Percentiles rank a stretch among this genome's conserved stretches.
phyloP scores from a whole-genome alignment of 192 early-diverging fungal species.

The Coemansia sp. region DNA sequence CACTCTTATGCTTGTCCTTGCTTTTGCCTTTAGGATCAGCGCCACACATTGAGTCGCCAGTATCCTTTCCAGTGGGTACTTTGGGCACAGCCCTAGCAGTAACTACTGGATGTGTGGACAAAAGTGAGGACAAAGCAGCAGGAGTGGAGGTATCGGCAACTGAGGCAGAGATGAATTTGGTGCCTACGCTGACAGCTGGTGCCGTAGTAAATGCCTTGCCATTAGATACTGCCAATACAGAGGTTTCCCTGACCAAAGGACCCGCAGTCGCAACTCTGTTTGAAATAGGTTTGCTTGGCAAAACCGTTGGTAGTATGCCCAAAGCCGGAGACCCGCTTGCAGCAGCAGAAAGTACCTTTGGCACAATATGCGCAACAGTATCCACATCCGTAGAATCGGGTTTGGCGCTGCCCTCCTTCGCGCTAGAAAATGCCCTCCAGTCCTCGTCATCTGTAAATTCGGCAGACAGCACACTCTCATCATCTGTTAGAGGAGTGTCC shows the following conservation, averaged over 20 bases:
- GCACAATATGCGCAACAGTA: background rate
- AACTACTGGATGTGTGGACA: background rate
- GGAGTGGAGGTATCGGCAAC: too few relatives aligned
- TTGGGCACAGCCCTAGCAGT: background rate
- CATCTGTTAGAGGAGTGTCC: too few relatives aligned
- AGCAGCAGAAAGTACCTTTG: background rate
- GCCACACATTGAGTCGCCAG: slow-evolving; percentile 11
- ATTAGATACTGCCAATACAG: background rate
- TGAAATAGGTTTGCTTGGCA: background rate
- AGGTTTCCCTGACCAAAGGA: background rate
- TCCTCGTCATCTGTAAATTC: too few relatives aligned
- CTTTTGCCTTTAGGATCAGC: too few relatives aligned
- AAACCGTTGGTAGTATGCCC: background rate
- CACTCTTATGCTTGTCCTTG: slow-evolving; percentile 13
- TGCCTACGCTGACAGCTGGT: background rate
- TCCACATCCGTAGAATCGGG: background rate
- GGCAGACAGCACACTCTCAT: too few relatives aligned
- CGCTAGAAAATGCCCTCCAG: too few relatives aligned
- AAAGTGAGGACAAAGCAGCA: too few relatives aligned
- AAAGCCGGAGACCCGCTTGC: background rate
- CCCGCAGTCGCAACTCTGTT: background rate
- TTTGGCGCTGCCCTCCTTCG: background rate
- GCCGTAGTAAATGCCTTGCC: background rate
- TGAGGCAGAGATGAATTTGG: background rate
- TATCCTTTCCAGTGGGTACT: background rate